A percentile compares a stretch with the other conserved stretches of the same genome.
Conservation (phyloP, 352 stramenopile genomes). For the Pythium periplocum region DNA sequence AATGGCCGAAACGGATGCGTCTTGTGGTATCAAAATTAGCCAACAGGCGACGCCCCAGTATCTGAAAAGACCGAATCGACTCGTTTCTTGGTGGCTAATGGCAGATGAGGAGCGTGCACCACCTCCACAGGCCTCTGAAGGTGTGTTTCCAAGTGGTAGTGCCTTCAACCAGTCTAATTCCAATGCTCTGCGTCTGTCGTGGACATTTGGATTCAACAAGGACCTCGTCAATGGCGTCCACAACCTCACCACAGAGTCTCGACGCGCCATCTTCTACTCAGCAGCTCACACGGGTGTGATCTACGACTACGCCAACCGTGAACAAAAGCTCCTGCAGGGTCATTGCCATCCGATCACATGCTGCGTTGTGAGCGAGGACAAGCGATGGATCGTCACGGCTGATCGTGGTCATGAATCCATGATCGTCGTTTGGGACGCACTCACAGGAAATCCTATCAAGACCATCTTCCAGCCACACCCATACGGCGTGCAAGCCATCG, state of each 20-base stretch:
- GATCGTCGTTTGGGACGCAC: conserved; percentile 90
- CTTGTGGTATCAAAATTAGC: too few relatives aligned
- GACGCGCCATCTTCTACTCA: conserved; percentile 87
- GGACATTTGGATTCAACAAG: conserved; percentile 92
- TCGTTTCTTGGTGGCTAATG: too few relatives aligned
- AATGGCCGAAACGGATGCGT: too few relatives aligned
- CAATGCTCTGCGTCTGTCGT: conserved; percentile 69
- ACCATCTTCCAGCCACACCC: conserved; percentile 86
- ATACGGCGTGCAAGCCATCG: conserved; percentile 75
- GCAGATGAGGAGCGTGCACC: too few relatives aligned
- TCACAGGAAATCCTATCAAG: conserved; percentile 83
- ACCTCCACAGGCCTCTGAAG: too few relatives aligned
- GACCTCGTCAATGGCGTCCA: conserved; percentile 84
- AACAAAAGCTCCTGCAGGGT: conserved; percentile 86
- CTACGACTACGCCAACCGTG: conserved; percentile 87
- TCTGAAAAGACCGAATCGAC: too few relatives aligned
- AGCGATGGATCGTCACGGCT: conserved; percentile 91
- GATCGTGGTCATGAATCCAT: conserved; percentile 85
- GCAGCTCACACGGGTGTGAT: conserved; percentile 90
- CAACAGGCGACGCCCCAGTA: too few relatives aligned
- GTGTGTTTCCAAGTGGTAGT: too few relatives aligned
- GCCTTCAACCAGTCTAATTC: background rate
- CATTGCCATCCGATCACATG: conserved; percentile 90
- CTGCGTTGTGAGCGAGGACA: conserved; percentile 88
- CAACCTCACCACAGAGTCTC: conserved; percentile 65